These are phyloP conservation scores for Iberis pinnata DNA, from an alignment of 345 rosid species.

Conservation along the genomic window DNA sequence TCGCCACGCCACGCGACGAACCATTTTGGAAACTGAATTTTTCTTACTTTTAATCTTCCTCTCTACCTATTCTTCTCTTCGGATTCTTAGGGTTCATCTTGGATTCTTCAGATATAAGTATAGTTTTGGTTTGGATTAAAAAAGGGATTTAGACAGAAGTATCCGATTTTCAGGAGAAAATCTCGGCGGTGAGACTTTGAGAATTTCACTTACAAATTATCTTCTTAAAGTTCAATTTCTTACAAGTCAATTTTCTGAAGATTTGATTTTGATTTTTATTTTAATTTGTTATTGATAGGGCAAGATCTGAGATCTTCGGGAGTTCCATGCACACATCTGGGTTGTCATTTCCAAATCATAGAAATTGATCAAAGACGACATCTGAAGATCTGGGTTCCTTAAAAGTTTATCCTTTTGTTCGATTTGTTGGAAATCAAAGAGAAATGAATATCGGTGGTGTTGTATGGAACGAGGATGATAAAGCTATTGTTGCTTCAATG, in stretches of 20 bases:
- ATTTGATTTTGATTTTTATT: not conserved
- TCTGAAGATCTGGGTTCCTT: not conserved
- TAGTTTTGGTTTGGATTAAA: no score
- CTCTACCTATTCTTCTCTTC: no score
- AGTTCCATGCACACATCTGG: constrained; percentile 33
- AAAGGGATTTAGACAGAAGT: no score
- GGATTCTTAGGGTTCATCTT: no score
- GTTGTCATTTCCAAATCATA: constrained; percentile 3
- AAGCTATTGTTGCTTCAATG: constrained; percentile 55
- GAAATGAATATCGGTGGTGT: constrained; percentile 23
- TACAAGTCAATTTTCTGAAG: not conserved
- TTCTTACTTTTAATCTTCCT: not conserved
- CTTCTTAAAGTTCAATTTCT: not conserved
- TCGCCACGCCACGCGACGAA: not conserved
- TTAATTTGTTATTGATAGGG: not conserved
- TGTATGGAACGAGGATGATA: constrained; percentile 67
- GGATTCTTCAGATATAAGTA: no score
- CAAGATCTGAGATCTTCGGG: constrained; percentile 32
- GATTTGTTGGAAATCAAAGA: constrained; percentile 23
- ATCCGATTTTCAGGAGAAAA: no score
- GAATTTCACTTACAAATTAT: not conserved
- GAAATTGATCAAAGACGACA: not conserved
- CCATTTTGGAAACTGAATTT: not conserved
- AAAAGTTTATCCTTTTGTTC: not conserved
- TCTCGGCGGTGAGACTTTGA: not conserved